Evolutionary conservation across 192 early-diverging fungal genomes (phyloP).

Genomic region (Podochytrium sp.): DNA sequence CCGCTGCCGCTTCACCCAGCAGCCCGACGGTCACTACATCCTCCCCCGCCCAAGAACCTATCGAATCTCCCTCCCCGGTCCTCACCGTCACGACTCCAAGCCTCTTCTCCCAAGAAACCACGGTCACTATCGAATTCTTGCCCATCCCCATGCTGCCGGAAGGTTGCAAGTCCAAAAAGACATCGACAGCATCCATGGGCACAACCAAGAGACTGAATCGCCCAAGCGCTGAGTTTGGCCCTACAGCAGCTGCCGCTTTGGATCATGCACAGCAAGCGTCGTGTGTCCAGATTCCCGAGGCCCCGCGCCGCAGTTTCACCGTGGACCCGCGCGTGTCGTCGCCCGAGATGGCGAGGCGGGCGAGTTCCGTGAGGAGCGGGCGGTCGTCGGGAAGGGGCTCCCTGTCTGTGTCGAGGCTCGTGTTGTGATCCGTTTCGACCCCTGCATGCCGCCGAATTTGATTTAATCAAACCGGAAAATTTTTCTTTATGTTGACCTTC

Average conservation of each 20-base stretch:
- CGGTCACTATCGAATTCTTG: constrained; percentile 14
- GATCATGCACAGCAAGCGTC: not conserved
- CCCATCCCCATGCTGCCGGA: constrained; percentile 45
- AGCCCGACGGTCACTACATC: no score
- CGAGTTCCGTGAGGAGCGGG: no score
- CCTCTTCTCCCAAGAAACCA: not conserved
- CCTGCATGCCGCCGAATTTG: not conserved
- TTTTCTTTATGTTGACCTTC: not conserved
- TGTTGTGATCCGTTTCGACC: no score
- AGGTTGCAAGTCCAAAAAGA: constrained; percentile 15
- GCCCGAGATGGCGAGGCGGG: no score
- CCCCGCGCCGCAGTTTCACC: not conserved
- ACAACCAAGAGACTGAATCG: not conserved
- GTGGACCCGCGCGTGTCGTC: not conserved
- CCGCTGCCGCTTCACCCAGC: no score
- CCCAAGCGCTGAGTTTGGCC: not conserved
- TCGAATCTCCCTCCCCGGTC: no score
- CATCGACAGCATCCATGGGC: not conserved
- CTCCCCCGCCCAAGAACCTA: no score
- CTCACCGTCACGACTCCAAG: no score
- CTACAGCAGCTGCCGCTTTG: no score
- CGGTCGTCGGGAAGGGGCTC: no score
- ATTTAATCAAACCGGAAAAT: not conserved
- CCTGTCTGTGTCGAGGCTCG: no score
- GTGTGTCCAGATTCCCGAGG: not conserved